Evolutionary conservation across 2,329 filamentous ascomycete genomes (phyloP).

Genomic region (Talaromyces sp.): DNA sequence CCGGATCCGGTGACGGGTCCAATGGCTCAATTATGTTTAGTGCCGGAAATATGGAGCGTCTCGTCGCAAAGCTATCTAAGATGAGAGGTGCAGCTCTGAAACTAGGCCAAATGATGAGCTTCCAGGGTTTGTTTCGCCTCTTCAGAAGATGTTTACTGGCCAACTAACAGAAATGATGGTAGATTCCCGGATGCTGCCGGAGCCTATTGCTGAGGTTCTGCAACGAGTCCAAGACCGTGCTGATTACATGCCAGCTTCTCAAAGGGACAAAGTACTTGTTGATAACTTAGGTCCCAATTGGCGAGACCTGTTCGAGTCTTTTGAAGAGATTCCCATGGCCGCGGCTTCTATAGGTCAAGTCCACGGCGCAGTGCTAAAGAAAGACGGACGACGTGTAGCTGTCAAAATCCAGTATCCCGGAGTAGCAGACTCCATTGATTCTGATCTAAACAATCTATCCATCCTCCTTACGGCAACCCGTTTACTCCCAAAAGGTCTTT

Average conservation of each 20-base stretch:
- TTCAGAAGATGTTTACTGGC: not conserved
- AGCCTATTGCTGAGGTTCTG: conserved; percentile 78
- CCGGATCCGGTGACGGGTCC: conserved; percentile 55
- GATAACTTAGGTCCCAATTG: conserved; percentile 77
- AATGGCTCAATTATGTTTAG: conserved; percentile 80
- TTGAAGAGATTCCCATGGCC: conserved; percentile 87
- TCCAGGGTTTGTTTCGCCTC: conserved; percentile 57
- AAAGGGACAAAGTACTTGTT: conserved; percentile 76
- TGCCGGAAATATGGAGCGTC: conserved; percentile 81
- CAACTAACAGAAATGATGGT: not conserved
- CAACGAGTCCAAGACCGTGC: conserved; percentile 93
- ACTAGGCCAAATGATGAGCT: conserved; percentile 95
- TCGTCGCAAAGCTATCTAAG: conserved; percentile 85
- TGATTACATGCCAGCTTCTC: conserved; percentile 95
- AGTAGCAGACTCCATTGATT: conserved; percentile 92
- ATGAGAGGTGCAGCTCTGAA: conserved; percentile 98
- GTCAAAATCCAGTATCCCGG: conserved; percentile 98
- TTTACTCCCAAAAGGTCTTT: conserved; percentile 84
- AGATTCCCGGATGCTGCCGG: conserved; percentile 90
- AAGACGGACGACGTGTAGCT: conserved; percentile 70
- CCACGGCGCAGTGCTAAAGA: conserved; percentile 74
- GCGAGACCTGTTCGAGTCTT: conserved; percentile 75
- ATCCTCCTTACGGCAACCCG: conserved; percentile 86
- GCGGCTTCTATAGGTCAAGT: conserved; percentile 97
- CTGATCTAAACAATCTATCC: conserved; percentile 88